Evolutionary conservation across 495 filamentous ascomycete species (phyloP).

Genomic region (Neurospora hispaniola): DNA sequence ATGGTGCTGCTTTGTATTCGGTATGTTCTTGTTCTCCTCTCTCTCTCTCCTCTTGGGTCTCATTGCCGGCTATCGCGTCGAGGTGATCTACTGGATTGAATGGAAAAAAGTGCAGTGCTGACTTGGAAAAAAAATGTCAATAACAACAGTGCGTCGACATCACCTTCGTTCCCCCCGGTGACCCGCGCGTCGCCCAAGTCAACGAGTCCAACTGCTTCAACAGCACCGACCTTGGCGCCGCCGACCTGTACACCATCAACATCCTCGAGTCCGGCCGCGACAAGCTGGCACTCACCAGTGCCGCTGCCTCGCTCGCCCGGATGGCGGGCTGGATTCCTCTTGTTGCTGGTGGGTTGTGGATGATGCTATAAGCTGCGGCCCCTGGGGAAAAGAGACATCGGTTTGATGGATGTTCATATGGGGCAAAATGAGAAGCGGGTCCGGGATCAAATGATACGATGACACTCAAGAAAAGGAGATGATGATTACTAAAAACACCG

Average conservation of each 20-base stretch:
- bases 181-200: slow-evolving; percentile 53
- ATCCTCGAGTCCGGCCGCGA: slow-evolving; percentile 25
- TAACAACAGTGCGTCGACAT: slow-evolving; percentile 72
- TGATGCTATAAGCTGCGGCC: slow-evolving; percentile 14
- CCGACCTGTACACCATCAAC: slow-evolving; percentile 58
- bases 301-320: slow-evolving; percentile 12
- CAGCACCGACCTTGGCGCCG: slow-evolving; percentile 59
- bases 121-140: neutral
- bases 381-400: neutral
- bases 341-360: slow-evolving; percentile 23
- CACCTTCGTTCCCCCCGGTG: slow-evolving; percentile 62
- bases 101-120: slow-evolving; percentile 5
- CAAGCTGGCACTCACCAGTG: slow-evolving; percentile 5
- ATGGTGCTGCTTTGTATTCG: slow-evolving; percentile 84
- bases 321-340: slow-evolving; percentile 28
- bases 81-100: neutral
- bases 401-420: neutral
- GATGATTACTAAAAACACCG: neutral
- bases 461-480: neutral
- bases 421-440: neutral
- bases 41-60: neutral
- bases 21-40: slow-evolving; percentile 41
- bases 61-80: no score
- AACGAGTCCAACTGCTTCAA: slow-evolving; percentile 79
- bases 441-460: neutral